Conservation (phyloP, 306 rosid species). For the Calophaca sinica region DNA sequence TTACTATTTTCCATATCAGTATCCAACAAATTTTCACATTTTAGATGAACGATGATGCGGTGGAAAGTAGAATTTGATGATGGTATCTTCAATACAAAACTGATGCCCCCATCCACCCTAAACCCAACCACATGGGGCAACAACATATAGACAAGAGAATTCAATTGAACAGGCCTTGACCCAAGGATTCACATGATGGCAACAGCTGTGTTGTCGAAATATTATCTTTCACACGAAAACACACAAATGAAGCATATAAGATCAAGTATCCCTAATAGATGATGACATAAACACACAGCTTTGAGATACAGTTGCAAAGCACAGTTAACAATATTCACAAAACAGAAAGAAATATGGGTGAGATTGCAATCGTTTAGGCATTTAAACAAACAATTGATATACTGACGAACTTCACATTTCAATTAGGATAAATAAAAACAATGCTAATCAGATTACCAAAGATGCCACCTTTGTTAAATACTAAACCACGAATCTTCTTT, state of each 20-base stretch:
- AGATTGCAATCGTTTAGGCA: slow-evolving; percentile 18
- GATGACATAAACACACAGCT: neutral
- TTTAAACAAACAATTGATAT: slow-evolving; percentile 34
- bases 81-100: no score
- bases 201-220: neutral
- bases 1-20: slow-evolving; percentile 3
- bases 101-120: no score
- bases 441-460: neutral
- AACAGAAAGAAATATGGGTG: neutral
- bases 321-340: neutral
- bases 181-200: no score
- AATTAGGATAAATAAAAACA: neutral
- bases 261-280: neutral
- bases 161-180: no score
- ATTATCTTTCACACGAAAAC: slow-evolving; percentile 5
- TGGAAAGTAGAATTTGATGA: neutral
- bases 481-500: neutral
- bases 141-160: no score
- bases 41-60: neutral
- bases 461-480: neutral
- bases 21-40: slow-evolving; percentile 1
- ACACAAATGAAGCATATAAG: slow-evolving; percentile 6
- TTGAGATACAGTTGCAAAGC: neutral
- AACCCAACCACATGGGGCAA: no score
- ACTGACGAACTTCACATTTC: slow-evolving; percentile 21